Evolutionary conservation across 345 rosid species (phyloP), one percentile per base, ranked within the genome.

Genomic region (Bruguiera sexangula): DNA sequence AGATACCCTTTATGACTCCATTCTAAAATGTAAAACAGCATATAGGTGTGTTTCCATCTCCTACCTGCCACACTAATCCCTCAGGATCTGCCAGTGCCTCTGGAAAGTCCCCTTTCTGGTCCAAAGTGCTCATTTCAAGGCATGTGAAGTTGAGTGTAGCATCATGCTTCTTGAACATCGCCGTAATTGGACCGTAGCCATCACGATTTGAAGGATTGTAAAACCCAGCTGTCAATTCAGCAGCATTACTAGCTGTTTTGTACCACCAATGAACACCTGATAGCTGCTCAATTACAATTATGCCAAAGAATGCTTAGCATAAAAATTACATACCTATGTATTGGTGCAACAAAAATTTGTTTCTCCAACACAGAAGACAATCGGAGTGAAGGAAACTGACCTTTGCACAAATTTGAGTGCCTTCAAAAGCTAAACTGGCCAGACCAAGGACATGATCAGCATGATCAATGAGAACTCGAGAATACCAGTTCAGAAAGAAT

Each of bases 221-320:
- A 79, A 83, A 88, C 36, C 99, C 99, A 82, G 96, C 86, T 27
- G 97, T 88, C 81, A 92, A 69, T 71, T 95, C 97, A 69, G 99
- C 93, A 60, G 99, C 96, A 79, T 95, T 97, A 85, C 96, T 88
- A 63, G 87, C 81, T 70, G 97, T 88, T 83, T 89, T 92, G 81
- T 90, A 92, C 96, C 97, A 90, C 97, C 99, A 95, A 76, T 95
- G 88, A 69, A 88, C 83, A 68, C 92, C 96, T 83, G 97, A 87
- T 55, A 94, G 82, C 98, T 91, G 93, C 78, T 77, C 69, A 79
- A 77, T 72, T 72, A 72, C 11, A 78, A 86, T 71, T 67, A 66
- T 50, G 63, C 72, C 32, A n/a, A 65, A 70, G 29, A 26, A 36
- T 2, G 4, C 9, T 62, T 1, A n/a, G 62, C 52, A 71, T 29